Evolutionary conservation across 306 rosid genomes (phyloP), one percentile per base, ranked within the genome.

Genomic region (Sophora flavescens): DNA sequence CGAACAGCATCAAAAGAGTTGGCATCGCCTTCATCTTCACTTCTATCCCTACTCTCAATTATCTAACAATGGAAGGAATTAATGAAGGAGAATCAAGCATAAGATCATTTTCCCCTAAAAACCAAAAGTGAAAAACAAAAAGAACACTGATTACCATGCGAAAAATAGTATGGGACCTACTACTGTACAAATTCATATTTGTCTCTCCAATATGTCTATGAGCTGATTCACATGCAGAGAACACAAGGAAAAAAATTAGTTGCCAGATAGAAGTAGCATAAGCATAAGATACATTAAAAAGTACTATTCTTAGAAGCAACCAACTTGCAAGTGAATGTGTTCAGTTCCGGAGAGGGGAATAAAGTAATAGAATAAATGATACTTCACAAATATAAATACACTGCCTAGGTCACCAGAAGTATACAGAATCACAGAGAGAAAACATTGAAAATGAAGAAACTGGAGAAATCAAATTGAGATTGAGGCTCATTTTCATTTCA

Each of bases 171-270:
- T 95, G 97, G 38, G 98, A 95, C 76, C 98, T 91, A 59, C 98
- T 95, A 80, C 98, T 90, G 84, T 92, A 87, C 63, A 92, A 41
- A 74, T 95, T 95, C 98, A 95, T 95, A 75, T 90, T 95, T 84
- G 98, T 92, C 89, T 95, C 97, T 74, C 97, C 98, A 45, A 95
- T 92, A 87, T 90, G 98, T 59, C 97, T 96, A 89, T 90, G 97
- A 58, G 97, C 98, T 95, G 92, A 77, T 80, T 59, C 74, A 57
- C 68, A 79, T 22, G 13, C 64, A 56, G 57, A 67, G 48, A 59
- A 32, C 8, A 26, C 15, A 17, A 61, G 36, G 35, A 63, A 70
- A 64, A 30, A 28, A 36, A 14, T 41, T 68, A 76, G 38, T 63
- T 54, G 15, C 56, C 64, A 5, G 4, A 58, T 78, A 44, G 3